Percentiles rank a stretch among this genome's conserved stretches.
Evolutionary conservation across 148 eudicot genomes (phyloP).

Genomic region (Heliosperma pusillum): DNA sequence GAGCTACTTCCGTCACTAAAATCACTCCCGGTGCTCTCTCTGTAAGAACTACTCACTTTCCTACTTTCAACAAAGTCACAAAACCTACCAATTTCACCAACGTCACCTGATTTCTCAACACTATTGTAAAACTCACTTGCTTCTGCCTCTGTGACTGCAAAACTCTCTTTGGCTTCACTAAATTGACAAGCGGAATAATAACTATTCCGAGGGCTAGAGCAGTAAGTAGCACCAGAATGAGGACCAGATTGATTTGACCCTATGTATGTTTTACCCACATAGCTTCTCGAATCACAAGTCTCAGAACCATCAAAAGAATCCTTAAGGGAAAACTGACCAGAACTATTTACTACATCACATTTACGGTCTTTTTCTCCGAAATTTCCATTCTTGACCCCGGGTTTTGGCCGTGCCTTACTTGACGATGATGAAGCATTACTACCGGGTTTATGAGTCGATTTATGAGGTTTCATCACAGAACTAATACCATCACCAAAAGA

Average conservation of each 20-base stretch:
- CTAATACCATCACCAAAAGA: constrained; percentile 46
- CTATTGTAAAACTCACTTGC: constrained; percentile 58
- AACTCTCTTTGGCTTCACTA: constrained; percentile 76
- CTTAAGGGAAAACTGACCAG: constrained; percentile 26
- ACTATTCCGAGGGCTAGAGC: constrained; percentile 74
- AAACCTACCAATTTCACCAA: constrained; percentile 40
- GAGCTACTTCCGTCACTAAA: constrained; percentile 87
- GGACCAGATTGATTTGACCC: constrained; percentile 26
- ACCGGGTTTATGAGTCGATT: constrained; percentile 18
- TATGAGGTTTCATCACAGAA: constrained; percentile 28
- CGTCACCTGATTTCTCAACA: constrained; percentile 49
- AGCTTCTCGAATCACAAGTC: constrained; percentile 26
- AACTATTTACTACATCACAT: constrained; percentile 26
- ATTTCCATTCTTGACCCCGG: constrained; percentile 18
- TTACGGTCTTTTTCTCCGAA: constrained; percentile 17
- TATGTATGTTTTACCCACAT: constrained; percentile 20
- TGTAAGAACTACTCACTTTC: constrained; percentile 63
- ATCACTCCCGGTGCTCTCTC: constrained; percentile 83
- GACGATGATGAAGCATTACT: constrained; percentile 26
- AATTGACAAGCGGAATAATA: constrained; percentile 63
- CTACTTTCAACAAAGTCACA: constrained; percentile 60
- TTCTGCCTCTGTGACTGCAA: constrained; percentile 68
- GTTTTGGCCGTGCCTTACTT: constrained; percentile 24
- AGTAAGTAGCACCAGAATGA: constrained; percentile 33
- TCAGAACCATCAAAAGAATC: constrained; percentile 38